Conservation (phyloP, 306 rosid species). For the Hippophae tibetana region DNA sequence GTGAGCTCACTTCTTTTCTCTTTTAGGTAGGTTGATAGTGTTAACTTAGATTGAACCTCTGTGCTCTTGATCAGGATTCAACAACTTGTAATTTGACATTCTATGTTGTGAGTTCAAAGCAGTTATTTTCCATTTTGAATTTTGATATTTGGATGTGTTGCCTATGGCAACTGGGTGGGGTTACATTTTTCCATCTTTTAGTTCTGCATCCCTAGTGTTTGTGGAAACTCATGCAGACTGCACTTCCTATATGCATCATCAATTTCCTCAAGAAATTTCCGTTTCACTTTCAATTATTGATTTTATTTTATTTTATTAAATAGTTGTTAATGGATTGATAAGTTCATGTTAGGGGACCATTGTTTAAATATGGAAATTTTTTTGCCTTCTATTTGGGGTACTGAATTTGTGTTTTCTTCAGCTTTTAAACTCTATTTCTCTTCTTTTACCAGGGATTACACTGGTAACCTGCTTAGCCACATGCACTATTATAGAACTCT, state of each 20-base stretch:
- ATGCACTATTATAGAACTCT: slow-evolving; percentile 67
- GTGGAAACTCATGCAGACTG: not conserved
- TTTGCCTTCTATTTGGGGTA: not conserved
- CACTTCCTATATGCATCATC: not conserved
- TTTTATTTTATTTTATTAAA: not conserved
- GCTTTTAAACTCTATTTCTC: slow-evolving; percentile 1
- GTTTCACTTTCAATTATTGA: not conserved
- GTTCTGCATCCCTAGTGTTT: not conserved
- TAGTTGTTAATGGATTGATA: not conserved
- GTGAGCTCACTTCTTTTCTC: slow-evolving; percentile 54
- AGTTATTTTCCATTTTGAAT: not conserved
- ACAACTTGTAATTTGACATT: not conserved
- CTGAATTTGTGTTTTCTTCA: slow-evolving; percentile 14
- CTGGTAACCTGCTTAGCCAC: slow-evolving; percentile 40
- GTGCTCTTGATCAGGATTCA: slow-evolving; percentile 10
- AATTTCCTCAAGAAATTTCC: not conserved
- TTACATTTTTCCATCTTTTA: not conserved
- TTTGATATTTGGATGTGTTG: not conserved
- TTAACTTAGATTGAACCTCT: slow-evolving; percentile 16
- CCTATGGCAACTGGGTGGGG: not conserved
- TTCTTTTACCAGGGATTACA: slow-evolving; percentile 49
- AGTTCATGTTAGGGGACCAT: not conserved
- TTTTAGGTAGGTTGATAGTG: slow-evolving; percentile 33
- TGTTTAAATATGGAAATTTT: not conserved
- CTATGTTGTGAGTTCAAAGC: not conserved